Evolutionary conservation across 371 early-diverging fungal genomes (phyloP), one percentile per base, ranked within the genome.

Genomic region (Homolaphlyctis polyrhiza): DNA sequence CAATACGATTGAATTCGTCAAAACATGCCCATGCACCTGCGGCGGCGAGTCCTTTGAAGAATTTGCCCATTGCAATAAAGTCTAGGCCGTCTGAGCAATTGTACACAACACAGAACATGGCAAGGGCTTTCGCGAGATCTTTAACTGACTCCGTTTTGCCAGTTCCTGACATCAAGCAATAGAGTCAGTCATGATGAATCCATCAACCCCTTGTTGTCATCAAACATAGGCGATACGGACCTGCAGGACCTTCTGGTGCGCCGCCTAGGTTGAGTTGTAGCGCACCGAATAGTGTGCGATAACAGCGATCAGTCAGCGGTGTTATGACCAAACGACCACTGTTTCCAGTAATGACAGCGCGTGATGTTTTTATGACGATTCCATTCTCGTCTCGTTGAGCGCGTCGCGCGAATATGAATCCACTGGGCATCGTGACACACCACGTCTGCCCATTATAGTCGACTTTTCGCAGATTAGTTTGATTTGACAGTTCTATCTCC

Each of bases 1-100:
- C 76, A 43, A 86, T 77, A n/a, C 86, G 77, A 61, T 86, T 86
- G 69, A 84, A 86, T 65, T 86, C 86, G 68, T 86, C 86, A 70
- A 86, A 82, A 68, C 86, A 86, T 0, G 83, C 72, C 78, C 79
- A 86, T 14, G 79, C 76, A 5, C 80, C 81, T 1, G 73, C 80
- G 1, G 80, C 73, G 14, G 75, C 75, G n/a, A 81, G 66, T 0
- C 82, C 84, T 57, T 77, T 74, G 70, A 86, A 84, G 61, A 86
- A 82, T 63, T 81, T 81, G 14, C 79, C 75, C 78, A 86, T 78
- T 1, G 83, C 82, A 61, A 72, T 75, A 43, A 78, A 78, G 65
- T 82, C 79, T 36, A 79, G 70, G n/a, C 80, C 78, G 51, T 84
- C 84, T 28, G 78, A 78, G 66, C 86, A 86, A 65, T 84, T 84